Conservation (phyloP, 805 yeast genomes). For the Kuraishia ogatae region DNA sequence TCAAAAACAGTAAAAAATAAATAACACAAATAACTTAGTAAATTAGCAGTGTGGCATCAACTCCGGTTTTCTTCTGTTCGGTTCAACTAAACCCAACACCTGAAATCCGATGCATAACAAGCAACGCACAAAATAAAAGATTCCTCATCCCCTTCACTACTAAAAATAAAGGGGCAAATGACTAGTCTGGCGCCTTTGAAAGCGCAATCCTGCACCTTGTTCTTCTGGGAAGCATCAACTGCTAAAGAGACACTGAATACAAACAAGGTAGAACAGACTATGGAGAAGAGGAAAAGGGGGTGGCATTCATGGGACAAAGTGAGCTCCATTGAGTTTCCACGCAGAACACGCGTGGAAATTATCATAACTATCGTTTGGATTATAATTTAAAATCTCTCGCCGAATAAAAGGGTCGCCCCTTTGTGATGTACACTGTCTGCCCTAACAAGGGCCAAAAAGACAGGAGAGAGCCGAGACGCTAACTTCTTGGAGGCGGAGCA, state of each 20-base stretch:
- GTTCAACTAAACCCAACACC: not conserved
- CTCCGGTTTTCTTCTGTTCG: not conserved
- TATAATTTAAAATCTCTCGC: slow-evolving; percentile 40
- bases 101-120: not conserved
- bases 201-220: slow-evolving; percentile 34
- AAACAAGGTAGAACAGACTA: slow-evolving; percentile 1
- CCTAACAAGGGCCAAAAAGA: slow-evolving; percentile 3
- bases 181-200: slow-evolving; percentile 60
- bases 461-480: slow-evolving; percentile 6
- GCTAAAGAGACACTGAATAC: too few relatives aligned
- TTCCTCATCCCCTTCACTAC: too few relatives aligned
- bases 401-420: slow-evolving; percentile 30
- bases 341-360: slow-evolving; percentile 32
- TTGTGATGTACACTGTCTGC: slow-evolving; percentile 4
- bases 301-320: slow-evolving; percentile 52
- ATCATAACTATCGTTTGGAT: slow-evolving; percentile 72
- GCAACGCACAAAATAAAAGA: not conserved
- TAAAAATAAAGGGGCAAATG: too few relatives aligned
- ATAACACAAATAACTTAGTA: not conserved
- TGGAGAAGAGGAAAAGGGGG: not conserved
- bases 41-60: too few relatives aligned
- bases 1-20: slow-evolving; percentile 13
- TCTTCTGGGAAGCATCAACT: too few relatives aligned
- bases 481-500: too few relatives aligned
- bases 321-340: slow-evolving; percentile 79